These are phyloP conservation scores for Leishmania tarentolae DNA, from an alignment of 208 protist species.

Conservation along the genomic window DNA sequence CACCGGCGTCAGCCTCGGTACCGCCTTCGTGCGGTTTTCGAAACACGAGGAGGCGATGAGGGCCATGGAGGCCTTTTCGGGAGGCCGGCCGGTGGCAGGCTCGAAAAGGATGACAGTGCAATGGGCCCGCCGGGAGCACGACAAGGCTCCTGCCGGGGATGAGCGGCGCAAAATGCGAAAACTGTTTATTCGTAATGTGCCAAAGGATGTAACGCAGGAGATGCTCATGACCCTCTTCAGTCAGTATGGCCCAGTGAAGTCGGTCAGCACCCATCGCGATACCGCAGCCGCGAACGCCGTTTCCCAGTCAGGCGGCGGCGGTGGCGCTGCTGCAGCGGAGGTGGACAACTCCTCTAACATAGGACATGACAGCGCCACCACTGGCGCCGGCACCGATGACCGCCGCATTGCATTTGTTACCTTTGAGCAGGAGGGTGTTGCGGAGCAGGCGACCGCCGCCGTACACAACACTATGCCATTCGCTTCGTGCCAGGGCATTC, in stretches of 20 bases:
- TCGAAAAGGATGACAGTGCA: slow-evolving; percentile 50
- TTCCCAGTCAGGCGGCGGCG: slow-evolving; percentile 8
- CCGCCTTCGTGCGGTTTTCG: slow-evolving; percentile 75
- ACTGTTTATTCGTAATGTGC: slow-evolving; percentile 89
- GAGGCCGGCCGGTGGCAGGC: slow-evolving; percentile 9
- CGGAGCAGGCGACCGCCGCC: slow-evolving; percentile 55
- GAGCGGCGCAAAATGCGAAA: slow-evolving; percentile 64
- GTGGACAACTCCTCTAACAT: background rate
- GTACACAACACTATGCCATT: slow-evolving; percentile 84
- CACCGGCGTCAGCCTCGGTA: slow-evolving; percentile 73
- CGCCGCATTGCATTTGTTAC: slow-evolving; percentile 62
- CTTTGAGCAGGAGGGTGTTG: slow-evolving; percentile 47
- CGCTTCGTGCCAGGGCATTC: slow-evolving; percentile 53
- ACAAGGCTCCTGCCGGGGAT: slow-evolving; percentile 61
- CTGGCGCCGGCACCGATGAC: slow-evolving; percentile 20
- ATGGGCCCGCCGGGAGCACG: slow-evolving; percentile 74
- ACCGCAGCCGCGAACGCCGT: slow-evolving; percentile 43
- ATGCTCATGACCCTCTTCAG: slow-evolving; percentile 49
- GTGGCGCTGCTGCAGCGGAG: background rate
- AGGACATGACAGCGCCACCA: background rate
- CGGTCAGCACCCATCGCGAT: slow-evolving; percentile 67
- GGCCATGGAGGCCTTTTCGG: slow-evolving; percentile 32
- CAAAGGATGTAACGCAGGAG: slow-evolving; percentile 46
- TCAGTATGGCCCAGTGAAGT: slow-evolving; percentile 50
- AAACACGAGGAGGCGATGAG: slow-evolving; percentile 38